A percentile compares a stretch with the other conserved stretches of the same genome.
Conservation (phyloP, 805 yeast genomes). For the Candida nanaspora region DNA sequence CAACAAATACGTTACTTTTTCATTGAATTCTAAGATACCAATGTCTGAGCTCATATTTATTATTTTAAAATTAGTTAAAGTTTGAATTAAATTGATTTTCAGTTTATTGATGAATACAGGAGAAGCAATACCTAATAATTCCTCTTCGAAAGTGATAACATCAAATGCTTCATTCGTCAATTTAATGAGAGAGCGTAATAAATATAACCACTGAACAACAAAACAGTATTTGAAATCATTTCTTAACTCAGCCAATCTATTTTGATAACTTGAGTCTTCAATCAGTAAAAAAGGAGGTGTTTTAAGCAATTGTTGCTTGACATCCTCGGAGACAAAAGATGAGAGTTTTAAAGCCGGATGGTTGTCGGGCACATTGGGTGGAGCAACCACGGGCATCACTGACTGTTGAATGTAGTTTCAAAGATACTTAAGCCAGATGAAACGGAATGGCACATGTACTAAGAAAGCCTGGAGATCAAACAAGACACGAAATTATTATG, state of each 20-base stretch:
- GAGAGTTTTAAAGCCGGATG: slow-evolving; percentile 28
- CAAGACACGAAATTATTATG: no score
- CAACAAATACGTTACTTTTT: slow-evolving; percentile 6
- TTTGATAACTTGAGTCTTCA: slow-evolving; percentile 29
- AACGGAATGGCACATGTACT: no score
- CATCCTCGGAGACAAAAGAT: slow-evolving; percentile 26
- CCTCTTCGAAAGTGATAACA: slow-evolving; percentile 55
- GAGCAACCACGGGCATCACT: background rate
- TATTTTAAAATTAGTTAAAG: slow-evolving; percentile 29
- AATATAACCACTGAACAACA: slow-evolving; percentile 49
- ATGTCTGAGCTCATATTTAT: slow-evolving; percentile 12
- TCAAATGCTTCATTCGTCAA: slow-evolving; percentile 47
- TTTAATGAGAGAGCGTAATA: slow-evolving; percentile 44
- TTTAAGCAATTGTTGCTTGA: slow-evolving; percentile 26
- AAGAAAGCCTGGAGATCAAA: no score
- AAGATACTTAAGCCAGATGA: no score
- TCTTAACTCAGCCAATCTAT: slow-evolving; percentile 25
- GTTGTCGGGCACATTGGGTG: background rate
- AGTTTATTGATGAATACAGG: slow-evolving; percentile 38
- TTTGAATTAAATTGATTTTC: slow-evolving; percentile 33
- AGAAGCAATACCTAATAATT: slow-evolving; percentile 37
- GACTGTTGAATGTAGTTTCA: no score
- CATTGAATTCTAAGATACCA: slow-evolving; percentile 21
- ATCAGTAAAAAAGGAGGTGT: slow-evolving; percentile 31
- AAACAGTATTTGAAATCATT: slow-evolving; percentile 30